Conservation (phyloP, 352 stramenopile genomes). For the Globisporangium cystogenes region DNA sequence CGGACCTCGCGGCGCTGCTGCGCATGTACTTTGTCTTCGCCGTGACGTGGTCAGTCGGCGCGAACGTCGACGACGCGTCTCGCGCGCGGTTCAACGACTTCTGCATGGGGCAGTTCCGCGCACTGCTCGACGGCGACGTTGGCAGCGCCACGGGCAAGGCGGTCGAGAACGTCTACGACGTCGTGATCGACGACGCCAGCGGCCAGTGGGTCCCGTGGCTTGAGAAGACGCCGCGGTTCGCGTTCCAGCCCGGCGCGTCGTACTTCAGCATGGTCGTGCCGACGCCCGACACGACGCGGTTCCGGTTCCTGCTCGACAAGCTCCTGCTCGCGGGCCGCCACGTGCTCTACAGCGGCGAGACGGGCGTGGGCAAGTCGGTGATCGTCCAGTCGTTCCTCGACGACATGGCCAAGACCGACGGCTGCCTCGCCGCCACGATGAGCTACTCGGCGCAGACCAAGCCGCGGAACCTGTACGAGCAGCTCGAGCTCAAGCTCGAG, state of each 20-base stretch:
- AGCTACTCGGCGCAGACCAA: constrained; percentile 89
- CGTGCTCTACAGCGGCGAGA: constrained; percentile 89
- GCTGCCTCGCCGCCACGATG: constrained; percentile 82
- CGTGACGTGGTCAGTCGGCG: constrained; percentile 81
- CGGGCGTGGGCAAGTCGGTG: constrained; percentile 91
- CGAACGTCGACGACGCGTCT: constrained; percentile 83
- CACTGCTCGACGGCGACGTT: constrained; percentile 48
- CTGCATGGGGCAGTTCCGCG: constrained; percentile 62
- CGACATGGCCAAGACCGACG: constrained; percentile 79
- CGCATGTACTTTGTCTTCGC: constrained; percentile 88
- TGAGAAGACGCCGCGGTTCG: constrained; percentile 86
- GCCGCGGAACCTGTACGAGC: constrained; percentile 75
- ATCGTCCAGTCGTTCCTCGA: constrained; percentile 90
- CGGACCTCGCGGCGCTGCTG: constrained; percentile 50
- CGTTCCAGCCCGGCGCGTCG: constrained; percentile 71
- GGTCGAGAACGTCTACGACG: constrained; percentile 82
- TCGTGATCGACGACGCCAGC: constrained; percentile 71
- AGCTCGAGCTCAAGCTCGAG: constrained; percentile 78
- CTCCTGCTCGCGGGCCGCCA: constrained; percentile 79
- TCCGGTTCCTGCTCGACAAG: constrained; percentile 90
- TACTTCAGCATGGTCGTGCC: constrained; percentile 96
- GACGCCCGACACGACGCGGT: constrained; percentile 93
- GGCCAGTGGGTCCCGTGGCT: constrained; percentile 83
- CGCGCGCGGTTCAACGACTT: constrained; percentile 86
- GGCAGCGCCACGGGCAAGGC: constrained; percentile 14